Conservation (phyloP, 179 eudicot species). For the Beta lomatogona region DNA sequence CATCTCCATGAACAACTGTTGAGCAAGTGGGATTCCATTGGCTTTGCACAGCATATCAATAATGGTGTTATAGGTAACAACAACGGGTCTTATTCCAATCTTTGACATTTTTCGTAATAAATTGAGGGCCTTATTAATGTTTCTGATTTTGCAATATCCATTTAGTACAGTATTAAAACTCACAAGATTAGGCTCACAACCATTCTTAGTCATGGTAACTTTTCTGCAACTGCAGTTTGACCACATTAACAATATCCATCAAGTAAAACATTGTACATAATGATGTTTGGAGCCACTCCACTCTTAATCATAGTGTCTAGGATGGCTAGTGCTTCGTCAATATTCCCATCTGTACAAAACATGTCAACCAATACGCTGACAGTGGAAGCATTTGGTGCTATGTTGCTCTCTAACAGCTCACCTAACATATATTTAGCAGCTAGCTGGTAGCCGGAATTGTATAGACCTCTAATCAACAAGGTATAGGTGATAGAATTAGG, state of each 20-base stretch:
- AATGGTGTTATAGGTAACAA: too few species aligned
- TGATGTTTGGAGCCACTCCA: background rate
- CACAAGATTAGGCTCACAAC: background rate
- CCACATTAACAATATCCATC: background rate
- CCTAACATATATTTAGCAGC: background rate
- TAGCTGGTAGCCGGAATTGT: background rate
- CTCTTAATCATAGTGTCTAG: background rate
- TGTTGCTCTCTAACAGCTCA: background rate
- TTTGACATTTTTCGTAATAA: too few species aligned
- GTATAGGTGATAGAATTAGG: conserved; percentile 21
- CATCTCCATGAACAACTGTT: too few species aligned
- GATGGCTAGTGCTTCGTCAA: background rate
- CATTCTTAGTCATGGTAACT: background rate
- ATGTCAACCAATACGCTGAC: background rate
- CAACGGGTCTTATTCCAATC: too few species aligned
- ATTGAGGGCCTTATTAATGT: background rate
- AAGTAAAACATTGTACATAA: background rate
- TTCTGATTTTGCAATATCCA: background rate
- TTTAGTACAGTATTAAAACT: background rate
- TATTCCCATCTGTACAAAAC: background rate
- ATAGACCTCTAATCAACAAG: background rate
- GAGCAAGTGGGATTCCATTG: too few species aligned
- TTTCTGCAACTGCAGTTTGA: background rate
- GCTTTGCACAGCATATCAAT: too few species aligned
- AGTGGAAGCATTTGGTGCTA: background rate